Evolutionary conservation across 805 yeast genomes (phyloP), one percentile per base, ranked within the genome.

Genomic region (Metschnikowia similis): DNA sequence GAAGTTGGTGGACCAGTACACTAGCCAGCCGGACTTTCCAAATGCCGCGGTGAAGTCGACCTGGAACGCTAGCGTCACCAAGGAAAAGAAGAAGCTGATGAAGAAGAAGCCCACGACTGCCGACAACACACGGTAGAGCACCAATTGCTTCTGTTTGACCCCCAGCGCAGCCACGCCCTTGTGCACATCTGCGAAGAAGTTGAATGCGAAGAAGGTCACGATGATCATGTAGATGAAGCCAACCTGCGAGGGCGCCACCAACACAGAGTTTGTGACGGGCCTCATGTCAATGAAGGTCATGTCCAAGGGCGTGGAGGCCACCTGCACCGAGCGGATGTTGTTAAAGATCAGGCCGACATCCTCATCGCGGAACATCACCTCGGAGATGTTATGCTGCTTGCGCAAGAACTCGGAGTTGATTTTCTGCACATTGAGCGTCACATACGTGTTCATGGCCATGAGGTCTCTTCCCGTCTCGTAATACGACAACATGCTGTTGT

Each of bases 211-310:
- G 62, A 88, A 85, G 3, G 92, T 81, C 49, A 86, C 64, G 62
- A 87, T 82, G 58, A 87, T 76, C 62, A 85, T 71, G 62, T 82
- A 87, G 63, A 87, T 84, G 55, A 85, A 74, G 46, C 94, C 94
- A 52, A 87, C 84, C 63, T 86, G 92, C 4, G 82, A 65, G 5
- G 91, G 89, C 0, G 90, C 90, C 40, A 76, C 56, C 11, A 83
- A 61, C 5, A 79, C 81, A 2, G 79, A 70, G 56, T 80, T 69
- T 1, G 65, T 64, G 47, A 69, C 71, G 2, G 87, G 87, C n/a
- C 72, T 69, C 45, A 71, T 64, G 59, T 86, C 89, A 2, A 59
- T 39, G 36, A 56, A 64, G 1, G 53, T 30, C 48, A 80, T 69
- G 1, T 50, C 53, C 13, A 77, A 66, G n/a, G 73, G 74, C 21